Evolutionary conservation across 169 alveolate species (phyloP), one percentile per base, ranked within the genome.

Genomic region (Cryptosporidium tyzzeri): DNA sequence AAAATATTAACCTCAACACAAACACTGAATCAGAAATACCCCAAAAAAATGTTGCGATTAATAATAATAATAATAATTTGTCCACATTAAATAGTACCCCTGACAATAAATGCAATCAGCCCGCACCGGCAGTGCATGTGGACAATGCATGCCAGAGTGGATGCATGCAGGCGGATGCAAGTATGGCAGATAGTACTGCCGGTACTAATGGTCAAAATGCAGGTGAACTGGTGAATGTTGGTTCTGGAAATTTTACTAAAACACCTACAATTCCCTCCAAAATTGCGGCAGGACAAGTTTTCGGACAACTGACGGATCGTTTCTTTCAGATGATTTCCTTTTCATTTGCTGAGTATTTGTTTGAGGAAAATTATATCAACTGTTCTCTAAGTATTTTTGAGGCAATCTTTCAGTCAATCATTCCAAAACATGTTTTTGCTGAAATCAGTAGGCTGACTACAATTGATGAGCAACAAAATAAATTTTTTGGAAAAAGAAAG

Each of bases 301-400:
- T 23, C n/a, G 67, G 67, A 12, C 14, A n/a, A 9, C 18, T 10
- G 35, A 55, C 67, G 62, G 74, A 80, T 37, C 69, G 89, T 1
- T 80, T 59, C 48, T 65, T 80, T 23, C 74, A 80, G 4, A 62
- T 80, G 75, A 65, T 80, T n/a, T 59, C 89, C 1, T 39, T 62
- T 45, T 80, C 89, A 3, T 65, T 80, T 44, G 89, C 89, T 0
- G 89, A 80, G 10, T 80, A 44, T 23, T 26, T 80, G 9, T 80
- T 62, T 59, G 41, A 65, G 21, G 89, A 80, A n/a, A 80, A 80
- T 33, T 80, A 80, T 7, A 80, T 80, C 10, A 65, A 80, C 53
- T 80, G 73, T 23, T 80, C 80, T 5, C 41, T 80, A 1, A 80
- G 75, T 45, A 80, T 80, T 31, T 80, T 59, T 21, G 89, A 80